Base-by-base conservation (phyloP, 2,329 filamentous ascomycete genomes). In the Penicillium expansum region DNA sequence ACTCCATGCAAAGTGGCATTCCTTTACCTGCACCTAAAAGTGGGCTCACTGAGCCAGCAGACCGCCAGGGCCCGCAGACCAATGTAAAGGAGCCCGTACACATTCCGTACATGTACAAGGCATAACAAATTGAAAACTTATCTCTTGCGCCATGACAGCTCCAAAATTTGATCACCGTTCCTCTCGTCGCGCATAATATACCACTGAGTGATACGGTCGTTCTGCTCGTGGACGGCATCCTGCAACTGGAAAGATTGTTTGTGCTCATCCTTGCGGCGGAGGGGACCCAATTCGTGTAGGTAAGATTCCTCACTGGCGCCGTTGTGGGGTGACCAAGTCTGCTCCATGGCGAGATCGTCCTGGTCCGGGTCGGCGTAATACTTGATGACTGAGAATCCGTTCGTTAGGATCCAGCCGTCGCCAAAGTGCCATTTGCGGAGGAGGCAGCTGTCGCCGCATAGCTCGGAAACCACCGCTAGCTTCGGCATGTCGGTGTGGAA, bases 361-460 rank as follows among this genome's bases (percentile, higher is more conserved):
- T 82, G 66, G 24, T 81, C 77, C 1, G 80, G 55, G 3, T 67
- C 62, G 6, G 74, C 70, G 6, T 79, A 67, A 38, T 86, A 86
- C 44, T 76, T 71, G 30, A 79, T 76, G 45, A 86, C 77, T 20
- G 82, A 85, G 64, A 81, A 86, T 0, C 84, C 84, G 66, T 86
- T 86, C 29, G 81, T 78, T 11, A 86, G 71, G n/a, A 86, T 43
- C 78, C 75, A 71, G 32, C 74, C 73, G 30, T 79, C 72, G 6
- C 66, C 62, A 50, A 81, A 80, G 20, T 71, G 74, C 74, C 79
- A 86, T 24, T 84, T 77, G 63, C 83, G 82, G 48, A 87, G 71
- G 59, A 86, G 78, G 57, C 84, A 86, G 2, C 61, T 62, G 47
- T 81, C 79, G 5, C 84, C 84, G 62, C 84, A 86, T n/a, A 84